Evolutionary conservation across 371 early-diverging fungal genomes (phyloP).

Genomic region (Catenaria anguillulae): DNA sequence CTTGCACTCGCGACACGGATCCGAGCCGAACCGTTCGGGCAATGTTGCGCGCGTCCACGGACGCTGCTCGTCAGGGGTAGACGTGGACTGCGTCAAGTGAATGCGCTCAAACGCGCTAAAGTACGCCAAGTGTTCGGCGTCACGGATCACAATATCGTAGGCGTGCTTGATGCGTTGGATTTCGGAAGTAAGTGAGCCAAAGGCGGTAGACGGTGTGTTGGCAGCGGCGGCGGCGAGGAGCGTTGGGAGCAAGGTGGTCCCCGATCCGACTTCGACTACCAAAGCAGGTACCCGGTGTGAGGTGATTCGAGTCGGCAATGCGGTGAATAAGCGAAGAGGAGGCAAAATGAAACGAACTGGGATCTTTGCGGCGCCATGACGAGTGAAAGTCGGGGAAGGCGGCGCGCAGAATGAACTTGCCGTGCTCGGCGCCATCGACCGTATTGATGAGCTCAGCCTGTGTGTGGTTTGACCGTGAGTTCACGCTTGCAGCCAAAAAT

Average conservation of each 20-base stretch:
- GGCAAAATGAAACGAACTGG: no score
- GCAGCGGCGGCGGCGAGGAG: conserved; percentile 25
- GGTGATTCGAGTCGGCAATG: no score
- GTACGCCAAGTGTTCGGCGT: conserved; percentile 34
- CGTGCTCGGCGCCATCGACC: conserved; percentile 20
- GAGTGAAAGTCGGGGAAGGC: conserved; percentile 35
- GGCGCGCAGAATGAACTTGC: conserved; percentile 32
- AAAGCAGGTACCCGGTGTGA: no score
- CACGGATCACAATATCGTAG: conserved; percentile 29
- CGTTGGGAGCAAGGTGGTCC: conserved; percentile 29
- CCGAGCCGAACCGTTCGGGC: conserved; percentile 21
- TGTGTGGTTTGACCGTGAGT: conserved; percentile 12
- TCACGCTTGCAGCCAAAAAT: conserved; percentile 20
- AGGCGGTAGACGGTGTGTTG: conserved; percentile 10
- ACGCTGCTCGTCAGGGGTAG: no score
- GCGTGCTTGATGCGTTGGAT: conserved; percentile 15
- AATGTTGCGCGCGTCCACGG: conserved; percentile 18
- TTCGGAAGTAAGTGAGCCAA: conserved; percentile 15
- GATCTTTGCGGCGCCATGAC: conserved; percentile 36
- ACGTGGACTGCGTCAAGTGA: no score
- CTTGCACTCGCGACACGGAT: conserved; percentile 35
- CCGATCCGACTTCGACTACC: conserved; percentile 38
- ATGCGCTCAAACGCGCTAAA: conserved; percentile 20
- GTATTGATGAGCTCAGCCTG: neutral
- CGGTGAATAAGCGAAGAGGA: no score